Percentiles rank a stretch among this genome's conserved stretches.
Evolutionary conservation across 2,329 filamentous ascomycete genomes (phyloP).

Genomic region (Penicillium sp.): DNA sequence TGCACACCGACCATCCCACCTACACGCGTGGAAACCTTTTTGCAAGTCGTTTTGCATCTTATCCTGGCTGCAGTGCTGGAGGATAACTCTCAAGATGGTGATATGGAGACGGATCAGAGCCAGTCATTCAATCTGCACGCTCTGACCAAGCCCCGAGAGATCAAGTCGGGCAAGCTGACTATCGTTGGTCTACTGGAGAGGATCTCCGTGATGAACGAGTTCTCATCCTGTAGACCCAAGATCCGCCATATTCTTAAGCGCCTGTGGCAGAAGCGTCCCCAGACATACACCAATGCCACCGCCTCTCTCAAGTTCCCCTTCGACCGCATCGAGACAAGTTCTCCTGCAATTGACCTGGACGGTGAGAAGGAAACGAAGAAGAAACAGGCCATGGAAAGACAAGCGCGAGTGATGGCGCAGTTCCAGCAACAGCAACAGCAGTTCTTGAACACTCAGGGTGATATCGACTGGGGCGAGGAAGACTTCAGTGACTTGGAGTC

Average conservation of each 20-base stretch:
- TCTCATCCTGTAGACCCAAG: constrained; percentile 78
- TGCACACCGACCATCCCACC: constrained; percentile 69
- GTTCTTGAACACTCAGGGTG: constrained; percentile 84
- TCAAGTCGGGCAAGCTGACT: constrained; percentile 41
- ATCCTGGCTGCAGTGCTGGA: constrained; percentile 80
- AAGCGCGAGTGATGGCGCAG: constrained; percentile 93
- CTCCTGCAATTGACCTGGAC: constrained; percentile 63
- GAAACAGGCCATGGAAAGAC: constrained; percentile 79
- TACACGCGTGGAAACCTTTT: constrained; percentile 82
- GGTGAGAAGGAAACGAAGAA: constrained; percentile 72
- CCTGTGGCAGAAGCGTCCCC: constrained; percentile 76
- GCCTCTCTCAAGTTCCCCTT: constrained; percentile 57
- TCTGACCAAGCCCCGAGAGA: constrained; percentile 57
- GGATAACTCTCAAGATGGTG: constrained; percentile 61
- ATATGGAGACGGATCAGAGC: constrained; percentile 44
- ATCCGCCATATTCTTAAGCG: constrained; percentile 76
- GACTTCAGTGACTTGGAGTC: constrained; percentile 64
- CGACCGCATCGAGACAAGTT: constrained; percentile 75
- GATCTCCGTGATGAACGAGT: constrained; percentile 63
- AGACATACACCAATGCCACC: constrained; percentile 66
- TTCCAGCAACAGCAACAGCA: constrained; percentile 97
- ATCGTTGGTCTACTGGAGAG: constrained; percentile 52
- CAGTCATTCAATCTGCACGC: constrained; percentile 70
- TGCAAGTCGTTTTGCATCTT: constrained; percentile 87
- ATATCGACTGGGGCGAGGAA: constrained; percentile 81